phyloP scores from a whole-genome alignment of 192 early-diverging fungal genomes.

The Backusella luteola region DNA sequence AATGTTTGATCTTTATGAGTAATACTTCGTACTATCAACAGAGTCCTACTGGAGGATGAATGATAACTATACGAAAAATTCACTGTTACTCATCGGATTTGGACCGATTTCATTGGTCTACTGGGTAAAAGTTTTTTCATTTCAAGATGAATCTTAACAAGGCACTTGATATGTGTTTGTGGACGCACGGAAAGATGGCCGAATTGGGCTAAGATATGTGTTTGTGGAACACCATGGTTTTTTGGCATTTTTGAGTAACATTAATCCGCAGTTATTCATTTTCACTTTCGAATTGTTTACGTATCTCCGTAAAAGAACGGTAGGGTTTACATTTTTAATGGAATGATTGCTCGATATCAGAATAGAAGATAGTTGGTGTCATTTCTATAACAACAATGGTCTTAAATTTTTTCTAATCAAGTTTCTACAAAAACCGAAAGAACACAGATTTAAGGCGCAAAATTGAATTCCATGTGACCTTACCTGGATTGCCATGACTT shows the following conservation, averaged over 20 bases:
- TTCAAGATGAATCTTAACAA: background rate
- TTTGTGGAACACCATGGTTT: background rate
- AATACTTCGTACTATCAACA: background rate
- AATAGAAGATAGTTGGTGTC: too few species aligned
- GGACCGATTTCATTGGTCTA: background rate
- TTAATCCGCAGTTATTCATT: background rate
- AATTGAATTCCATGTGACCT: too few species aligned
- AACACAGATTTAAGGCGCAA: too few species aligned
- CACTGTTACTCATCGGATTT: background rate
- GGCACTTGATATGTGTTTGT: background rate
- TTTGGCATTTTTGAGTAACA: background rate
- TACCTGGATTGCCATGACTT: too few species aligned
- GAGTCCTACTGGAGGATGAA: background rate
- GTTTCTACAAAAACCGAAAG: too few species aligned
- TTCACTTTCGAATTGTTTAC: too few species aligned
- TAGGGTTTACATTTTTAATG: too few species aligned
- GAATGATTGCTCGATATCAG: too few species aligned
- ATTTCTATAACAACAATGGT: too few species aligned
- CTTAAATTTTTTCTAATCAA: too few species aligned
- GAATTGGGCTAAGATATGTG: background rate
- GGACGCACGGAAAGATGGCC: too few species aligned
- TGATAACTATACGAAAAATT: background rate
- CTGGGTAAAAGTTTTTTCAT: slow-evolving; percentile 5
- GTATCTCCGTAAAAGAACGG: too few species aligned
- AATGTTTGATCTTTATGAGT: background rate